Percentiles rank a stretch among this genome's conserved stretches.
Evolutionary conservation across 805 yeast genomes (phyloP).

Genomic region (Sporopachydermia lactativora): DNA sequence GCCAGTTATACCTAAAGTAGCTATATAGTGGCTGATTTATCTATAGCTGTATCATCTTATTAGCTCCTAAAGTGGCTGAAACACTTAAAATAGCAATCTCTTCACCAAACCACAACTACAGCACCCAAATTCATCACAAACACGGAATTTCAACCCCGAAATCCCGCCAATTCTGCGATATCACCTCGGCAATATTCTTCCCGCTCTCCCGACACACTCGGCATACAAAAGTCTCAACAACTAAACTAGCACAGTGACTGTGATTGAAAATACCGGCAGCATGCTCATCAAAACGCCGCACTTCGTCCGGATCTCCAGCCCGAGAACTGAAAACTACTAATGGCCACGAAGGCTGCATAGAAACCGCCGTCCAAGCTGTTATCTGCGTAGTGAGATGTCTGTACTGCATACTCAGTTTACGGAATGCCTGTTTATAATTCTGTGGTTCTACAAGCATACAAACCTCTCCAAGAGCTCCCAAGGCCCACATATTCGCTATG

Average conservation of each 20-base stretch:
- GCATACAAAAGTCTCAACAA: neutral
- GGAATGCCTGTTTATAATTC: neutral
- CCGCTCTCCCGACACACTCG: neutral
- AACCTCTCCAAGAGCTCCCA: neutral
- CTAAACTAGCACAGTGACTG: neutral
- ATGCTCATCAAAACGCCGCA: neutral
- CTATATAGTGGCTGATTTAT: too few relatives aligned
- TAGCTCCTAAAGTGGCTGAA: too few relatives aligned
- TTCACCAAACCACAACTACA: too few relatives aligned
- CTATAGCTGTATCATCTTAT: too few relatives aligned
- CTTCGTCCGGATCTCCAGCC: neutral
- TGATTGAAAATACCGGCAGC: neutral
- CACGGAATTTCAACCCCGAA: too few relatives aligned
- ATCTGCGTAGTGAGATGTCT: neutral
- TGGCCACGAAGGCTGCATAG: neutral
- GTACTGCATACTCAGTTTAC: neutral
- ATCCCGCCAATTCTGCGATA: too few relatives aligned
- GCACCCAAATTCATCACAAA: too few relatives aligned
- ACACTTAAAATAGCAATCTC: too few relatives aligned
- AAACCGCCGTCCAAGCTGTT: neutral
- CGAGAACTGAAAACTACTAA: slow-evolving; percentile 5
- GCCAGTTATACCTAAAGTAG: too few relatives aligned
- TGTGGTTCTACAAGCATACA: neutral
- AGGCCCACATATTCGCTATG: neutral
- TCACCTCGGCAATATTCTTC: too few relatives aligned